A percentile compares a stretch with the other conserved stretches of the same genome.
These are phyloP conservation scores for Myrica gale DNA, from an alignment of 306 rosid genomes.

Conservation along the genomic window DNA sequence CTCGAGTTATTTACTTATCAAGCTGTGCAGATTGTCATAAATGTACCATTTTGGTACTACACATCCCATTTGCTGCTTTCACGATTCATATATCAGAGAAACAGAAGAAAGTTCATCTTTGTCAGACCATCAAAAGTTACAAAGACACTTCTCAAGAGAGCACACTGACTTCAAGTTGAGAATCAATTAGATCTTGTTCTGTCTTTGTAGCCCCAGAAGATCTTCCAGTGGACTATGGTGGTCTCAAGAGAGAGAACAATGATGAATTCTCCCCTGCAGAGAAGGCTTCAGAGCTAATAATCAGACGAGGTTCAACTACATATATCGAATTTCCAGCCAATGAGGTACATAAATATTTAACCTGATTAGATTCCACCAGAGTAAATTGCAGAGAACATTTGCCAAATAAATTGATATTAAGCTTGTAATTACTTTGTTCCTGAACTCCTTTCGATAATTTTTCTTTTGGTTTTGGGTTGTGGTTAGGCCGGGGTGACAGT, in stretches of 20 bases:
- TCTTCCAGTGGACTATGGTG: slow-evolving; percentile 74
- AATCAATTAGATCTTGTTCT: not conserved
- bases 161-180: not conserved
- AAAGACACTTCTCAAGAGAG: slow-evolving; percentile 77
- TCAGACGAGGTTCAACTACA: slow-evolving; percentile 43
- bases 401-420: not conserved
- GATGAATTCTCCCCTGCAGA: slow-evolving; percentile 57
- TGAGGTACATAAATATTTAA: slow-evolving; percentile 42
- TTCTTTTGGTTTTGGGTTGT: slow-evolving; percentile 11
- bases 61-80: slow-evolving; percentile 53
- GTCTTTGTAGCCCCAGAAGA: slow-evolving; percentile 53
- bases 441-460: not conserved
- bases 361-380: not conserved
- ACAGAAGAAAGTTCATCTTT: slow-evolving; percentile 54
- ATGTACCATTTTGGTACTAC: slow-evolving; percentile 83
- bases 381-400: not conserved
- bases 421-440: not conserved
- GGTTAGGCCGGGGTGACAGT: slow-evolving; percentile 64
- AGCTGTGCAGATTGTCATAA: slow-evolving; percentile 54
- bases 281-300: slow-evolving; percentile 39
- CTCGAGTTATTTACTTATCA: not conserved
- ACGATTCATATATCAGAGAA: slow-evolving; percentile 46
- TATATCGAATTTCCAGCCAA: slow-evolving; percentile 50
- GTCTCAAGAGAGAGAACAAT: slow-evolving; percentile 69
- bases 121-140: slow-evolving; percentile 58